Base-by-base conservation (phyloP, 306 rosid species). In the Trichosanthes truncata region DNA sequence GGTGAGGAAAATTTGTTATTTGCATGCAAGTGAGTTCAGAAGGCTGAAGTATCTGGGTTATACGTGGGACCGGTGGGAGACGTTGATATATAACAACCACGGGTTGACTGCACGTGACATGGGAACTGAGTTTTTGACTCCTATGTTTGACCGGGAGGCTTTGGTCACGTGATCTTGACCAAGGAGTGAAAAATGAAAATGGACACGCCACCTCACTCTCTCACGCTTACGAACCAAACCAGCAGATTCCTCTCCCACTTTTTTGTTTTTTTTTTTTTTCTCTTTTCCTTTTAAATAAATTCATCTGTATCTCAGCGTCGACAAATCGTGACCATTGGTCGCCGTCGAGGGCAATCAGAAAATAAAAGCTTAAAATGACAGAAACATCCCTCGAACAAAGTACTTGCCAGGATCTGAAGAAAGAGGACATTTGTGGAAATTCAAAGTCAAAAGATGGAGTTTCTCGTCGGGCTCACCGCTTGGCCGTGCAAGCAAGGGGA, bases 401-500 rank as follows among this genome's bases (percentile, higher is more conserved):
- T 21, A 41, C 3, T 36, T 69, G 15, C 14, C 26, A 18, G 67
- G 55, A 43, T 9, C 2, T 51, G 74, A 66, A 38, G 26, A 29
- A 14, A 74, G 67, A 79, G 80, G 77, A 49, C 25, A 81, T 77
- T 17, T 83, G 74, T 85, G 66, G 4, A 87, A 53, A 77, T 45
- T 33, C 21, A 38, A 43, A 72, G 63, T 84, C 77, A 82, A 69
- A 40, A 61, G 73, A 29, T 43, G 20, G 26, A 51, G 8, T 51
- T 51, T 51, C 53, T 48, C 53, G 53, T 48, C 25, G 60, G 60
- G 20, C 33, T 66, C 29, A 29, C 43, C 69, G 84, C 26, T 86
- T 86, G 90, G 89, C 87, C 96, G 95, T 92, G 93, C 82, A 92
- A 92, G 98, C 92, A 91, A 92, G 83, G 79, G 78, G 86, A 26